These are phyloP conservation scores for Cucurbita moschata DNA, from an alignment of 306 rosid genomes.

Conservation along the genomic window DNA sequence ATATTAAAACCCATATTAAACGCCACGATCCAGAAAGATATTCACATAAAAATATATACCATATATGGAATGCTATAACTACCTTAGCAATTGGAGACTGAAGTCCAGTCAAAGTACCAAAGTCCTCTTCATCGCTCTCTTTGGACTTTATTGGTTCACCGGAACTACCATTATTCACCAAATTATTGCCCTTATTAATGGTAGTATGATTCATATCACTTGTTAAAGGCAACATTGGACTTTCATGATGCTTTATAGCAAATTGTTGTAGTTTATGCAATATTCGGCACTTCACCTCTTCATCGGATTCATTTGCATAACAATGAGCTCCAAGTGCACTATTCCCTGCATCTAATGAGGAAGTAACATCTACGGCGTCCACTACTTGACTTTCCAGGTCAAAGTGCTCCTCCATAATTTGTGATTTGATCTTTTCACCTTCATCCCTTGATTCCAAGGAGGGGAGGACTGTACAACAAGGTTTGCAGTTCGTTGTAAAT, in stretches of 20 bases:
- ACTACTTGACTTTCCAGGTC: conserved; percentile 11
- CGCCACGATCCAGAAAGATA: neutral
- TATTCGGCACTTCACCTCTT: conserved; percentile 27
- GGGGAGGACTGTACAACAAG: conserved; percentile 14
- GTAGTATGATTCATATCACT: conserved; percentile 4
- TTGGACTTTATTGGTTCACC: conserved; percentile 6
- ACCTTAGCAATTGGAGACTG: conserved; percentile 26
- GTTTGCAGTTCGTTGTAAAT: conserved; percentile 15
- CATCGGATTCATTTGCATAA: conserved; percentile 13
- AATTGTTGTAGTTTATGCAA: conserved; percentile 39
- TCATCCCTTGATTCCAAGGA: conserved; percentile 11
- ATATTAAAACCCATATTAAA: neutral
- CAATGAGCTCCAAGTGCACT: conserved; percentile 20
- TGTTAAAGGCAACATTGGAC: conserved; percentile 7
- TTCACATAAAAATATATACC: neutral
- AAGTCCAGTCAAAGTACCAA: conserved; percentile 11
- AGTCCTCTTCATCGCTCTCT: conserved; percentile 18
- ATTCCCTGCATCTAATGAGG: conserved; percentile 17
- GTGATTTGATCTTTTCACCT: conserved; percentile 15
- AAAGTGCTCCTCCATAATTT: conserved; percentile 5
- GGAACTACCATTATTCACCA: neutral
- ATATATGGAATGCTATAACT: neutral
- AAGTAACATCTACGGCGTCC: conserved; percentile 19
- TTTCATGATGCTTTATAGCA: conserved; percentile 15
- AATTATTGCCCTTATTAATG: neutral